Conservation (phyloP, 495 filamentous ascomycete genomes). For the Aspergillus bridgeri region DNA sequence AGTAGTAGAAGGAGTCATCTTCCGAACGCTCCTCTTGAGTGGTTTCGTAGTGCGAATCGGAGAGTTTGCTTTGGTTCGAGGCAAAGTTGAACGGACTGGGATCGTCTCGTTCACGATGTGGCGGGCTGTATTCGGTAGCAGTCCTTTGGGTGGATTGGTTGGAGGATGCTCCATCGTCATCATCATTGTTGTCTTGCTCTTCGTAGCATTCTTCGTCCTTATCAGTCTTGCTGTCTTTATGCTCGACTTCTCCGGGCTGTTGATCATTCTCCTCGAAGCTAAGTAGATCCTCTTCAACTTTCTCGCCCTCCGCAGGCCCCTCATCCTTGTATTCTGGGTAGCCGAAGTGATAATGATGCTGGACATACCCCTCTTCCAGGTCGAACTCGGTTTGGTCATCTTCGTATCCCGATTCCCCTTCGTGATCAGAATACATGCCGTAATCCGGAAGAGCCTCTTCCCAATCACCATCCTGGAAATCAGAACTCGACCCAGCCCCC, state of each 20-base stretch:
- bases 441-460: background rate
- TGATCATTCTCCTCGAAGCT: background rate
- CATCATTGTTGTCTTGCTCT: background rate
- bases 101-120: background rate
- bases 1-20: background rate
- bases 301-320: background rate
- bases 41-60: background rate
- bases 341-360: background rate
- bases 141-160: background rate
- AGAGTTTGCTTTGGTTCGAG: background rate
- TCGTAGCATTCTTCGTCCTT: background rate
- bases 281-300: background rate
- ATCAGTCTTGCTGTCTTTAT: no score
- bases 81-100: background rate
- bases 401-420: background rate
- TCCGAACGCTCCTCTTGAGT: background rate
- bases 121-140: background rate
- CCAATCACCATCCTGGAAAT: background rate
- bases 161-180: background rate
- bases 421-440: background rate
- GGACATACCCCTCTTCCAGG: background rate
- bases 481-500: conserved; percentile 3
- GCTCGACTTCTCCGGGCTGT: background rate
- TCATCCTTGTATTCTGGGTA: background rate
- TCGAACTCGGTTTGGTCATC: background rate